A percentile compares a stretch with the other conserved stretches of the same genome.
These are phyloP conservation scores for Prunus dulcis DNA, from an alignment of 306 rosid genomes.

Conservation along the genomic window DNA sequence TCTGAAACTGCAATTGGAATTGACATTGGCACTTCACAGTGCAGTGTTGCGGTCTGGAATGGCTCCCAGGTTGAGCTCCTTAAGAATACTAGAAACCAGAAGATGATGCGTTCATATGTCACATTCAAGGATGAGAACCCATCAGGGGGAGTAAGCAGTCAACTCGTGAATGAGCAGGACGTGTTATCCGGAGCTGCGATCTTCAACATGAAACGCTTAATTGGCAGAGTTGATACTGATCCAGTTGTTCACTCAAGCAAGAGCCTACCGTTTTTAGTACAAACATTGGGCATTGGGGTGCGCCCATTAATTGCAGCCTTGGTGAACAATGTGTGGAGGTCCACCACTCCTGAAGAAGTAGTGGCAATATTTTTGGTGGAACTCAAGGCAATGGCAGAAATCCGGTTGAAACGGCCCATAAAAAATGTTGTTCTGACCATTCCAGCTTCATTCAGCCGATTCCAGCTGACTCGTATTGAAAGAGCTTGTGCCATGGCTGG, in stretches of 20 bases:
- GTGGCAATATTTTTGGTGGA: constrained; percentile 70
- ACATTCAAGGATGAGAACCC: constrained; percentile 63
- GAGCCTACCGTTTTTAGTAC: constrained; percentile 85
- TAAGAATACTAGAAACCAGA: constrained; percentile 65
- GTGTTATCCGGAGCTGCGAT: constrained; percentile 71
- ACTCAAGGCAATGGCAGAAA: constrained; percentile 59
- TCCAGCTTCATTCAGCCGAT: constrained; percentile 83
- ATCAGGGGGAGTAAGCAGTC: constrained; percentile 59
- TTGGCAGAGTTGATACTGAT: constrained; percentile 86
- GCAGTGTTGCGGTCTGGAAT: constrained; percentile 86
- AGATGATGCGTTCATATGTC: constrained; percentile 73
- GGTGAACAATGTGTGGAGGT: constrained; percentile 77
- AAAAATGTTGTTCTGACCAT: constrained; percentile 70
- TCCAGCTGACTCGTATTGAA: constrained; percentile 73
- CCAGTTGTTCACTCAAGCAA: constrained; percentile 70
- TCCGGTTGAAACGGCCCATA: constrained; percentile 52
- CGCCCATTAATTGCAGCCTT: constrained; percentile 77
- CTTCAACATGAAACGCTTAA: constrained; percentile 86
- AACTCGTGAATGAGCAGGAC: constrained; percentile 50
- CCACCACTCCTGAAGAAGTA: constrained; percentile 79
- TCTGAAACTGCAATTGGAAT: constrained; percentile 79
- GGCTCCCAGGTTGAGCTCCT: constrained; percentile 78
- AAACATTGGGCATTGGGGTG: constrained; percentile 76
- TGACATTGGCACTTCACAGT: constrained; percentile 85
- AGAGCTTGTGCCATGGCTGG: constrained; percentile 95